These are phyloP conservation scores for Diaporthe humulicola DNA, from an alignment of 2,329 filamentous ascomycete genomes.

Conservation along the genomic window DNA sequence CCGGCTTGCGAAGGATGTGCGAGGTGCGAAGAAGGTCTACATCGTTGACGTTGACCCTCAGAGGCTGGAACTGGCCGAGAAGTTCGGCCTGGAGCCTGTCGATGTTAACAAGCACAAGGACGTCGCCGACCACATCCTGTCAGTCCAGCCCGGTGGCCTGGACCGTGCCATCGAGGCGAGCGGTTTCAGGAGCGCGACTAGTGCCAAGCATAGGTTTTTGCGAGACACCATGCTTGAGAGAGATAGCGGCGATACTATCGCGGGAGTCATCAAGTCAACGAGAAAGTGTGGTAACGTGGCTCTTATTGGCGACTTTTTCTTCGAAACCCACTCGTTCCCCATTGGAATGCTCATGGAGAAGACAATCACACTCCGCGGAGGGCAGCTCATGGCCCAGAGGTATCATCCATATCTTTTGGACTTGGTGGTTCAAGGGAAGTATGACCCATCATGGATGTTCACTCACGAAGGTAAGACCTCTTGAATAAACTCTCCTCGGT, in stretches of 20 bases:
- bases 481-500: background rate
- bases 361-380: background rate
- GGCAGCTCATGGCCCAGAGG: background rate
- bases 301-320: slow-evolving; percentile 7
- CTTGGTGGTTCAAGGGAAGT: slow-evolving; percentile 5
- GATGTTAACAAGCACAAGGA: slow-evolving; percentile 3
- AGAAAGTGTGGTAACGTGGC: background rate
- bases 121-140: background rate
- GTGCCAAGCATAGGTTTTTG: background rate
- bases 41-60: background rate
- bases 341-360: slow-evolving; percentile 6
- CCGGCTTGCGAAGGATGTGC: background rate
- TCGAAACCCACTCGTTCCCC: background rate
- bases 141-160: background rate
- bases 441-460: slow-evolving; percentile 8
- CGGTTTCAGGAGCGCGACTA: background rate
- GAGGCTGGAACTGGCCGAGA: background rate
- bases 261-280: background rate
- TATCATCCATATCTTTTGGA: background rate
- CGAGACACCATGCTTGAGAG: slow-evolving; percentile 7
- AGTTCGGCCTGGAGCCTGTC: background rate
- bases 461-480: background rate
- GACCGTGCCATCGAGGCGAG: background rate
- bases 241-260: background rate
- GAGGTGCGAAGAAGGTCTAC: background rate